A percentile compares a stretch with the other conserved stretches of the same genome.
phyloP scores from a whole-genome alignment of 1,139 yeast genomes.

The Candida sanyaensis region DNA sequence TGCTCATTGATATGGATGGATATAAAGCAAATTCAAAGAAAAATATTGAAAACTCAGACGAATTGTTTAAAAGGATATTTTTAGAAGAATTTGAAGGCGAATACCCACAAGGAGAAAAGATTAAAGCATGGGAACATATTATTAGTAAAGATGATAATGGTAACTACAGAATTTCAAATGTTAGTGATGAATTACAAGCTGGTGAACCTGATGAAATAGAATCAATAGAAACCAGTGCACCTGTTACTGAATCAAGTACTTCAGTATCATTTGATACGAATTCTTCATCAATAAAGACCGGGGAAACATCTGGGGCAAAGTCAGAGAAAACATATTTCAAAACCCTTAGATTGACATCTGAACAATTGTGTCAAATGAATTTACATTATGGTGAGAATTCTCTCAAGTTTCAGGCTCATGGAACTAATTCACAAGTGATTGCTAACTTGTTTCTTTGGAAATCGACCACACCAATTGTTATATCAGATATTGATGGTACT shows the following conservation, averaged over 20 bases:
- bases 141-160: constrained; percentile 66
- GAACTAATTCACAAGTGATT: constrained; percentile 74
- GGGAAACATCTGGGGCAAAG: constrained; percentile 15
- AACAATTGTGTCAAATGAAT: constrained; percentile 74
- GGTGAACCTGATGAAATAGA: constrained; percentile 9
- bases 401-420: constrained; percentile 74
- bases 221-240: constrained; percentile 1
- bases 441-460: constrained; percentile 87
- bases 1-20: constrained; percentile 93
- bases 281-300: constrained; percentile 8
- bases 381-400: constrained; percentile 80
- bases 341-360: constrained; percentile 88
- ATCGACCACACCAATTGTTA: constrained; percentile 83
- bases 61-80: constrained; percentile 68
- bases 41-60: constrained; percentile 69
- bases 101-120: constrained; percentile 18
- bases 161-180: constrained; percentile 56
- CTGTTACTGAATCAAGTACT: neutral
- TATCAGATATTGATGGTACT: constrained; percentile 97
- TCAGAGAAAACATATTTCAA: constrained; percentile 61
- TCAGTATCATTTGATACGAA: constrained; percentile 1
- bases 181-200: constrained; percentile 15
- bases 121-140: constrained; percentile 36
- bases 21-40: constrained; percentile 82
- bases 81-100: constrained; percentile 48